Evolutionary conservation across 2,329 filamentous ascomycete species (phyloP).

Genomic region (Claviceps paspali): DNA sequence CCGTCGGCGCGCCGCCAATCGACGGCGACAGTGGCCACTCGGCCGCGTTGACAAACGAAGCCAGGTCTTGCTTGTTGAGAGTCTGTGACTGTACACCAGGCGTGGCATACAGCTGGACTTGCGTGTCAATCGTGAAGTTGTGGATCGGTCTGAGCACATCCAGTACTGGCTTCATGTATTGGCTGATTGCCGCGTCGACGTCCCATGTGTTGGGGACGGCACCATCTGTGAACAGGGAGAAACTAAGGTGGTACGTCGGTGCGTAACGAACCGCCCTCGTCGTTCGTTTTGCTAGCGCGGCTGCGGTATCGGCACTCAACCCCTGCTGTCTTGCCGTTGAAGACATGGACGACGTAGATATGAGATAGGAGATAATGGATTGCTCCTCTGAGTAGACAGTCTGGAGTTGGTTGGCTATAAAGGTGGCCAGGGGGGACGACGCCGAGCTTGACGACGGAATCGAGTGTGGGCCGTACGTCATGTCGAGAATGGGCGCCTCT

Average conservation of each 20-base stretch:
- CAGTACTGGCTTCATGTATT: constrained; percentile 71
- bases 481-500: constrained; percentile 56
- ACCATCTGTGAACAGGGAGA: constrained; percentile 80
- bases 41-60: constrained; percentile 91
- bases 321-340: constrained; percentile 29
- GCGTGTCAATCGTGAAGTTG: constrained; percentile 91
- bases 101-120: constrained; percentile 85
- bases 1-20: constrained; percentile 81
- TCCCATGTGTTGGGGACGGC: constrained; percentile 77
- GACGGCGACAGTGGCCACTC: constrained; percentile 95
- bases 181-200: constrained; percentile 63
- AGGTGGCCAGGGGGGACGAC: constrained; percentile 59
- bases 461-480: constrained; percentile 59
- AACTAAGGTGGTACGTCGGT: constrained; percentile 86
- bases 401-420: constrained; percentile 64
- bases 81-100: constrained; percentile 47
- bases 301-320: constrained; percentile 34
- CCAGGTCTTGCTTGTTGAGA: constrained; percentile 71
- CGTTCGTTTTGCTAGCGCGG: constrained; percentile 51
- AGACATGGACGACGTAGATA: constrained; percentile 43
- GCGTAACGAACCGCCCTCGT: constrained; percentile 83
- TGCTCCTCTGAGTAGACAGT: constrained; percentile 78
- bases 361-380: constrained; percentile 62
- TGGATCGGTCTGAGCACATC: constrained; percentile 68
- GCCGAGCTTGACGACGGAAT: constrained; percentile 52